phyloP scores from a whole-genome alignment of 2,329 filamentous ascomycete genomes.

The Canariomyces notabilis region DNA sequence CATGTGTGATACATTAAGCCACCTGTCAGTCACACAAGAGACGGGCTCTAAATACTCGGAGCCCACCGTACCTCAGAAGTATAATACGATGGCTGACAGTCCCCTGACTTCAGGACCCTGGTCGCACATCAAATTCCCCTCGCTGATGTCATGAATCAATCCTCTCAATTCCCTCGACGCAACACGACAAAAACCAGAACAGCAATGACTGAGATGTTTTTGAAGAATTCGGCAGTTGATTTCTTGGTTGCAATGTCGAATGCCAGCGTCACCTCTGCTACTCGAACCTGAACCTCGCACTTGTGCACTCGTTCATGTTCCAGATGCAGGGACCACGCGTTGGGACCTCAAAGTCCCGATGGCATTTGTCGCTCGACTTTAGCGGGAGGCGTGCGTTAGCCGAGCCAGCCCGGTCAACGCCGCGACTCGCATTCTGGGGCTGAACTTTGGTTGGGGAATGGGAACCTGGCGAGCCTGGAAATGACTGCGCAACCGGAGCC shows the following conservation, averaged over 20 bases:
- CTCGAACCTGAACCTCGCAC: no score
- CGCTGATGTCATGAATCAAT: constrained; percentile 24
- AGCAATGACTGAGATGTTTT: neutral
- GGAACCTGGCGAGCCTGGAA: no score
- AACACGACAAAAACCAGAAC: neutral
- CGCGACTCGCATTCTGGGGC: neutral
- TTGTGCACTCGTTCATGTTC: neutral
- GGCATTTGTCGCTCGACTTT: neutral
- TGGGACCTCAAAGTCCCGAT: neutral
- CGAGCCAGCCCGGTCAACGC: constrained; percentile 4
- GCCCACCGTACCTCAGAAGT: constrained; percentile 11
- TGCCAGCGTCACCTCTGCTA: neutral
- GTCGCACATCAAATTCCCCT: constrained; percentile 10
- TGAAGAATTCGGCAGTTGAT: neutral
- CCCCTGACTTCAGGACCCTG: constrained; percentile 18
- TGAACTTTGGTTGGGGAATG: no score
- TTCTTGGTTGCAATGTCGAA: neutral
- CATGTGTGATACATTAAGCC: constrained; percentile 16
- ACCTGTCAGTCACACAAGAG: neutral
- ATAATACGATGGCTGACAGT: constrained; percentile 4
- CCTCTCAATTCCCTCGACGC: constrained; percentile 1
- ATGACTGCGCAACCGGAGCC: neutral
- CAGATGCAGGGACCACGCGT: neutral
- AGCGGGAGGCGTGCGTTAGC: neutral
- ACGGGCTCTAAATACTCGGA: neutral